A percentile compares a stretch with the other conserved stretches of the same genome.
phyloP scores from a whole-genome alignment of 208 protist genomes.

The Crithidia thermophila region DNA sequence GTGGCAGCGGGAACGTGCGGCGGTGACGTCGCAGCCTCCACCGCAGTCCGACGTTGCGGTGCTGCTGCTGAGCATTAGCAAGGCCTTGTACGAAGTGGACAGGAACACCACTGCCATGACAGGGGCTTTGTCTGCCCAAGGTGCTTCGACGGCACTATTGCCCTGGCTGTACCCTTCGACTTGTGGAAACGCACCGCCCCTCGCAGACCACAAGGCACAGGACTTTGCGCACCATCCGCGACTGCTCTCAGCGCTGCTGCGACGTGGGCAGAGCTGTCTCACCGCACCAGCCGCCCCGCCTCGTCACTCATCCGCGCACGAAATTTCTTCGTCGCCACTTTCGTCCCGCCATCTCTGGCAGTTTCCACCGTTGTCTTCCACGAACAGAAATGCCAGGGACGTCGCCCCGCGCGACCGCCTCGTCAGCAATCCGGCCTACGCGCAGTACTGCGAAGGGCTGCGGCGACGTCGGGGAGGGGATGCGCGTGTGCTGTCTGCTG shows the following conservation, averaged over 20 bases:
- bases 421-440: too few species aligned
- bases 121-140: too few species aligned
- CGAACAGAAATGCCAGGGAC: too few species aligned
- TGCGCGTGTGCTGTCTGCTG: background rate
- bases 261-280: background rate
- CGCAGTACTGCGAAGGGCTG: slow-evolving; percentile 7
- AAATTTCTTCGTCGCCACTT: too few species aligned
- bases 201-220: too few species aligned
- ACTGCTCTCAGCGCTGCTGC: slow-evolving; percentile 1
- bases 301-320: background rate
- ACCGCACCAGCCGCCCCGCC: background rate
- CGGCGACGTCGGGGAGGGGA: background rate
- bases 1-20: slow-evolving; percentile 6
- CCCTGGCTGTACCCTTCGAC: background rate
- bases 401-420: too few species aligned
- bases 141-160: too few species aligned
- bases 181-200: background rate
- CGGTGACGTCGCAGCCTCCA: background rate
- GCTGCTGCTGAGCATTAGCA: background rate
- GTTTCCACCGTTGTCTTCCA: too few species aligned
- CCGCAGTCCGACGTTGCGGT: slow-evolving; percentile 8
- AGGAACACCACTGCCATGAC: too few species aligned
- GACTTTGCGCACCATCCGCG: background rate
- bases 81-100: background rate
- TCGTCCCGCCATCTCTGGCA: too few species aligned